These are phyloP conservation scores for Yamadazyma triangularis DNA, from an alignment of 1,139 yeast genomes.

Conservation along the genomic window DNA sequence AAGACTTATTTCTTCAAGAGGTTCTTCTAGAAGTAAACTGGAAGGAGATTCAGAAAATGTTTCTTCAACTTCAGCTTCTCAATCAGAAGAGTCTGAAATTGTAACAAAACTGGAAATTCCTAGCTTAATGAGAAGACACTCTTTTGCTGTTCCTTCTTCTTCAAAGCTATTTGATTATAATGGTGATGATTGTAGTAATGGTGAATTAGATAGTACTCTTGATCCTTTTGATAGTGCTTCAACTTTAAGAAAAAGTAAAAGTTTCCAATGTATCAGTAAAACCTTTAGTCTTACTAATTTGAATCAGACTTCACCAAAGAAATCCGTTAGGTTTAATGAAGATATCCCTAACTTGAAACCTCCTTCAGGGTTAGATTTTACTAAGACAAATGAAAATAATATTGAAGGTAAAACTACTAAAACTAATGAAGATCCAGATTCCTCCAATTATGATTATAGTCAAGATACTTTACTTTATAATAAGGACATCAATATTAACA, in stretches of 20 bases:
- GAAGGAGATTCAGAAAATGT: neutral
- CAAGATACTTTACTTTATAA: neutral
- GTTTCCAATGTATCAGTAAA: conserved; percentile 5
- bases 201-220: conserved; percentile 11
- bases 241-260: conserved; percentile 5
- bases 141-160: conserved; percentile 2
- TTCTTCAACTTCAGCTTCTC: neutral
- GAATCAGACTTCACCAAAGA: conserved; percentile 3
- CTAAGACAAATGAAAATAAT: neutral
- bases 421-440: neutral
- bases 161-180: neutral
- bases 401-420: conserved; percentile 1
- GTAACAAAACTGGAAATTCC: conserved; percentile 1
- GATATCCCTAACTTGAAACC: neutral
- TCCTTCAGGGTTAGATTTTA: conserved; percentile 1
- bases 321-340: conserved; percentile 8
- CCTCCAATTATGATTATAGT: neutral
- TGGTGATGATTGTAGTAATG: conserved; percentile 1
- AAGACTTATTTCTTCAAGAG: conserved; percentile 1
- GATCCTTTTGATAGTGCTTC: conserved; percentile 11
- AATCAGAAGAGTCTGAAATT: neutral
- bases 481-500: neutral
- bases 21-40: neutral
- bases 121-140: conserved; percentile 2
- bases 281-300: conserved; percentile 2